Base-by-base conservation (phyloP, 179 eudicot species). In the Silene vulgaris region DNA sequence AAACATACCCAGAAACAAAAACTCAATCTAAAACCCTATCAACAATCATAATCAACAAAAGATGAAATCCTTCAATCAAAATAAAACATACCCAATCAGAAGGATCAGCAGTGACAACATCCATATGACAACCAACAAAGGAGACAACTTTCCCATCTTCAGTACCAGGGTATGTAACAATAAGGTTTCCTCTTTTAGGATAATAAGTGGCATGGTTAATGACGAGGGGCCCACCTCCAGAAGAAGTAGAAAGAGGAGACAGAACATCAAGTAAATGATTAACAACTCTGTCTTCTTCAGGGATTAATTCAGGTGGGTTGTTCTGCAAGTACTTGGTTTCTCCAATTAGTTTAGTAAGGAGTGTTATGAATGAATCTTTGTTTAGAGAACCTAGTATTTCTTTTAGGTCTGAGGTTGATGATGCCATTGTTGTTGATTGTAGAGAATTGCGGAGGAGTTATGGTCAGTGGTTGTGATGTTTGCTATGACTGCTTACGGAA, bases 41-140 rank as follows among this genome's bases (percentile, higher is more conserved):
- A 54, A 76, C 37, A 35, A 75, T 26, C 20, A 32, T 3, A 13
- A 28, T 21, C 0, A 69, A 21, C 37, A 35, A 35, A 35, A 35
- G 9, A 37, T 2, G 45, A 3, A 37, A 37, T 37, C 8, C 6
- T 37, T 37, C 45, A 5, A 37, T 37, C 5, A 37, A 37, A 37
- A 37, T 3, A 40, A 40, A 40, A 40, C 48, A 8, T 40, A 40
- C 99, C 99, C 99, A 95, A 75, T 92, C 99, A 68, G 20, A 20
- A 69, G 96, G 97, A 76, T 92, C 79, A 74, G 99, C 99, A 56
- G 99, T 90, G 75, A 95, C 99, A 74, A 95, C 97, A 81, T 95
- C 99, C 99, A 95, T 95, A 74, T 95, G 99, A 85, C 96, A 90
- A 0, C 99, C 99, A 20, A 95, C 99, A 83, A 95, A 95, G 57